phyloP scores from a whole-genome alignment of 2,329 filamentous ascomycete species.

The Fusarium nygamai region DNA sequence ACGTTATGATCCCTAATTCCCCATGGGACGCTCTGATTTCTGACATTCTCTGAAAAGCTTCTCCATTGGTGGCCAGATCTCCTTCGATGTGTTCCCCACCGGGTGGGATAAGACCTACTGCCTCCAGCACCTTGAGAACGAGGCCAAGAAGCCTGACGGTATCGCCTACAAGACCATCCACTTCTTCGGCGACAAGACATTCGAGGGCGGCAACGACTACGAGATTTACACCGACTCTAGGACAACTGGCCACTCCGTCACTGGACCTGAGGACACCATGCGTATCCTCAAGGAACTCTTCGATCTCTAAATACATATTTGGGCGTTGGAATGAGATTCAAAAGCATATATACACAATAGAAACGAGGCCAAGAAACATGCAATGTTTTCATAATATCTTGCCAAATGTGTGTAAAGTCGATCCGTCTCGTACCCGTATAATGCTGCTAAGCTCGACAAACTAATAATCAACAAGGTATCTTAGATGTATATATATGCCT shows the following conservation, averaged over 20 bases:
- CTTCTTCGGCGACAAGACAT: constrained; percentile 98
- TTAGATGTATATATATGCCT: constrained; percentile 36
- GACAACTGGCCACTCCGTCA: constrained; percentile 87
- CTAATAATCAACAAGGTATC: constrained; percentile 36
- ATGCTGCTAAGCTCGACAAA: not conserved
- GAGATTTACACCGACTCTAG: constrained; percentile 89
- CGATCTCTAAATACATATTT: constrained; percentile 58
- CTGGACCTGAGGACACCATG: constrained; percentile 83
- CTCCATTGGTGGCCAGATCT: constrained; percentile 97
- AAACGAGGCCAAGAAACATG: constrained; percentile 27
- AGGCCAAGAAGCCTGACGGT: constrained; percentile 75
- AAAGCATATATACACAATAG: constrained; percentile 26
- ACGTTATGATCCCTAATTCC: constrained; percentile 50
- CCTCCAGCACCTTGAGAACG: constrained; percentile 84
- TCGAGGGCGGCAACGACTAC: constrained; percentile 90
- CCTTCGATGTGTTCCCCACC: constrained; percentile 95
- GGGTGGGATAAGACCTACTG: constrained; percentile 99
- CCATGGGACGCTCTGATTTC: not conserved
- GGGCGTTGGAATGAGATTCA: constrained; percentile 7
- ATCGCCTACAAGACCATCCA: constrained; percentile 88
- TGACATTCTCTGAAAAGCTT: constrained; percentile 62
- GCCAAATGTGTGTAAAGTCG: not conserved
- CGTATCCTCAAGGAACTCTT: constrained; percentile 84
- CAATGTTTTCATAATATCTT: constrained; percentile 5
- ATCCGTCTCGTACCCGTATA: not conserved